Percentiles rank a stretch among this genome's conserved stretches.
These are phyloP conservation scores for Diddensiella caesifluorescens DNA, from an alignment of 805 yeast species.

Conservation along the genomic window DNA sequence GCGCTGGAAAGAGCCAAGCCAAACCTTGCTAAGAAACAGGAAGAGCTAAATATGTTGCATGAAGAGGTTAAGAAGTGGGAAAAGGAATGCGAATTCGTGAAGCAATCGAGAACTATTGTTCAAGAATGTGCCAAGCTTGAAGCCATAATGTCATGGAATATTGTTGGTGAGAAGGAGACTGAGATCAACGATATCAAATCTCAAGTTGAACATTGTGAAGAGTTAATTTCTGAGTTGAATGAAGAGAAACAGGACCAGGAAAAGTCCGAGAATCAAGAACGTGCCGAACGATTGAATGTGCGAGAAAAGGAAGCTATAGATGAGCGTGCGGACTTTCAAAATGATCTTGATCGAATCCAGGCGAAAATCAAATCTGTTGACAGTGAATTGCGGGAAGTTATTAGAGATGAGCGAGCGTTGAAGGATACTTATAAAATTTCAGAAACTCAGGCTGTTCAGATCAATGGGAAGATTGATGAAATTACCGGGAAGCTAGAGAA, in stretches of 20 bases:
- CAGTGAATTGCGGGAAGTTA: background rate
- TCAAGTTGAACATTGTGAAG: too few species aligned
- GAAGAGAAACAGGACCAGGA: background rate
- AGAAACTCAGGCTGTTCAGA: background rate
- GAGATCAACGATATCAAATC: too few species aligned
- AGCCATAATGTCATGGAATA: too few species aligned
- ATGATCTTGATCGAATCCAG: background rate
- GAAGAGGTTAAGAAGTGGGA: constrained; percentile 9
- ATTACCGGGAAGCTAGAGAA: constrained; percentile 1
- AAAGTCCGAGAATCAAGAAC: background rate
- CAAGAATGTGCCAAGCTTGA: too few species aligned
- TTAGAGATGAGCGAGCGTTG: background rate
- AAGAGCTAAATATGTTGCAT: constrained; percentile 35
- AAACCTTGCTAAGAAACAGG: constrained; percentile 37
- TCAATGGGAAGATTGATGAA: constrained; percentile 3
- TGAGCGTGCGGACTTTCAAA: background rate
- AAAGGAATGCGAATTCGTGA: background rate
- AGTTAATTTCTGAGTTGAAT: background rate
- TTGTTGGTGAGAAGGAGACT: too few species aligned
- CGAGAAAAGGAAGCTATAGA: constrained; percentile 2
- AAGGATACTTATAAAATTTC: constrained; percentile 3
- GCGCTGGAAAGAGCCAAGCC: constrained; percentile 39
- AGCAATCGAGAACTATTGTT: too few species aligned
- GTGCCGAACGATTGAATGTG: constrained; percentile 2
- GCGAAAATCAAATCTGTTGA: background rate